These are phyloP conservation scores for Eimeria mitis DNA, from an alignment of 169 alveolate genomes.

Conservation along the genomic window DNA sequence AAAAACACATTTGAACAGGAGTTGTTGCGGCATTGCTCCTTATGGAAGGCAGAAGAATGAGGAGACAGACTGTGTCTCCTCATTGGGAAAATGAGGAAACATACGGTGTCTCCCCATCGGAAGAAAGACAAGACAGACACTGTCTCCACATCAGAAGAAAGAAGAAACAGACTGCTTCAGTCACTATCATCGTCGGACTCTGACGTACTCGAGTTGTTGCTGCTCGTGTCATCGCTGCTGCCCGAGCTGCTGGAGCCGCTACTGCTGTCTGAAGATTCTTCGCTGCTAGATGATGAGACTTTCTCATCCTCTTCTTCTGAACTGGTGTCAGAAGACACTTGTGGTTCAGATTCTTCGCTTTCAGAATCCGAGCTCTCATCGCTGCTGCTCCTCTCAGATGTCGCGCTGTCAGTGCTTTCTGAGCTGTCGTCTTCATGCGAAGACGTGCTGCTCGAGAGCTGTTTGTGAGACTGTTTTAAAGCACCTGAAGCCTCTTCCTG, in stretches of 20 bases:
- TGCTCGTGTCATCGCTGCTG: slow-evolving; percentile 18
- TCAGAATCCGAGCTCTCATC: neutral
- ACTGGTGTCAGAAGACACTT: neutral
- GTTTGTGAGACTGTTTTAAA: neutral
- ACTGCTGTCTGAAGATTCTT: neutral
- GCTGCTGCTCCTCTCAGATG: slow-evolving; percentile 7
- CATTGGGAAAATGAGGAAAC: neutral
- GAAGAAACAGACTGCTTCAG: neutral
- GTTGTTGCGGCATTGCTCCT: neutral
- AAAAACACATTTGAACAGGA: too few species aligned
- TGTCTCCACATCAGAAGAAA: neutral
- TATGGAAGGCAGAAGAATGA: neutral
- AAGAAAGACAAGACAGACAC: neutral
- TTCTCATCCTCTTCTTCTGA: neutral
- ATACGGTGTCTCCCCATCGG: neutral
- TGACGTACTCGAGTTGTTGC: neutral
- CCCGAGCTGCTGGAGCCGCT: neutral
- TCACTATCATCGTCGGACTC: slow-evolving; percentile 11
- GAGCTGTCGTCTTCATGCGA: neutral
- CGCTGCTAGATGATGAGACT: neutral
- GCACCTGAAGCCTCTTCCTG: neutral
- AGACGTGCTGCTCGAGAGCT: slow-evolving; percentile 1
- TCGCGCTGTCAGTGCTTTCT: slow-evolving; percentile 4
- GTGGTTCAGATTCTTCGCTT: neutral
- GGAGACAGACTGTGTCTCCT: neutral